Percentiles rank a stretch among this genome's conserved stretches.
These are phyloP conservation scores for Hypericum androsaemum DNA, from an alignment of 345 rosid species.

Conservation along the genomic window DNA sequence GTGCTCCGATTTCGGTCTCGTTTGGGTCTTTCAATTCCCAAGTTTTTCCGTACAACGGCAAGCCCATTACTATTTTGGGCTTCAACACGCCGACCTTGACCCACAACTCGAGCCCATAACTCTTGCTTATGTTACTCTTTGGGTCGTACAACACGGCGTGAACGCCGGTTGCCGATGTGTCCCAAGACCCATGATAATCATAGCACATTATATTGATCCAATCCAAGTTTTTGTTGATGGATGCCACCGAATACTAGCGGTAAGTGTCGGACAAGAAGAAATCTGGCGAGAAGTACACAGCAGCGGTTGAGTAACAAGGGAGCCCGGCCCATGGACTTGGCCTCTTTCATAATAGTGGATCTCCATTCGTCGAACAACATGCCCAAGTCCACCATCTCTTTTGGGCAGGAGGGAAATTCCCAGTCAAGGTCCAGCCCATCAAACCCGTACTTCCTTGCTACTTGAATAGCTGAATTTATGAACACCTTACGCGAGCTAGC, in stretches of 20 bases:
- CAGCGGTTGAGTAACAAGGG: constrained; percentile 44
- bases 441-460: constrained; percentile 35
- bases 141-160: constrained; percentile 53
- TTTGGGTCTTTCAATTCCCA: constrained; percentile 44
- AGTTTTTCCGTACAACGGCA: constrained; percentile 55
- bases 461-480: constrained; percentile 31
- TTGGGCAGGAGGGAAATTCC: constrained; percentile 26
- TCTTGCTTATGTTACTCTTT: constrained; percentile 43
- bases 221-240: constrained; percentile 36
- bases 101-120: constrained; percentile 49
- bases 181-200: constrained; percentile 47
- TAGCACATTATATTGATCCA: constrained; percentile 55
- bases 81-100: constrained; percentile 34
- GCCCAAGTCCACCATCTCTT: constrained; percentile 32
- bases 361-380: constrained; percentile 35
- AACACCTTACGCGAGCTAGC: constrained; percentile 24
- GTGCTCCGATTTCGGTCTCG: constrained; percentile 37
- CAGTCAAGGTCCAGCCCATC: too few species aligned
- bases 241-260: constrained; percentile 22
- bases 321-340: constrained; percentile 22
- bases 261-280: constrained; percentile 13
- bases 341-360: constrained; percentile 23
- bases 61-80: constrained; percentile 42
- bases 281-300: constrained; percentile 37
- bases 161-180: constrained; percentile 30